These are phyloP conservation scores for Penicillium subrubescens DNA, from an alignment of 495 filamentous ascomycete species.

Conservation along the genomic window DNA sequence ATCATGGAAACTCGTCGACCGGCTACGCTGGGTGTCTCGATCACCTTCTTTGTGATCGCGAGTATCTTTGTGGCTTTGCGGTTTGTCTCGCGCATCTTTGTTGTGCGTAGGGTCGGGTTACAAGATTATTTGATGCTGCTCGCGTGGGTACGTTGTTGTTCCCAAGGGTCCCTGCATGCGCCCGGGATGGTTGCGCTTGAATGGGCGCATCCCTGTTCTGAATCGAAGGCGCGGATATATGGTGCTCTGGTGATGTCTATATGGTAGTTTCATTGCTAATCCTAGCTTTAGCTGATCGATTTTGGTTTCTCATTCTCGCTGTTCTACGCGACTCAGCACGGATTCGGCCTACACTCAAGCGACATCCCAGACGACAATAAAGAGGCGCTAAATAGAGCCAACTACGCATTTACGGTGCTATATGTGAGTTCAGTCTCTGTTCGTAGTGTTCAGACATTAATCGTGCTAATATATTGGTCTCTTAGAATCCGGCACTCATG, in stretches of 20 bases:
- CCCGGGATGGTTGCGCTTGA: slow-evolving; percentile 4
- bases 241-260: not conserved
- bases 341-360: slow-evolving; percentile 74
- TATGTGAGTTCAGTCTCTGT: slow-evolving; percentile 60
- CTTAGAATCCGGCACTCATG: slow-evolving; percentile 80
- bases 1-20: slow-evolving; percentile 60
- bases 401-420: slow-evolving; percentile 82
- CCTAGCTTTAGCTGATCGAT: slow-evolving; percentile 57
- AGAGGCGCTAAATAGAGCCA: slow-evolving; percentile 59
- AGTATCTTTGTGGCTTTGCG: slow-evolving; percentile 72
- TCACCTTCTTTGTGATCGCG: slow-evolving; percentile 65
- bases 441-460: not conserved
- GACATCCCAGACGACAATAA: slow-evolving; percentile 56
- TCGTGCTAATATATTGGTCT: slow-evolving; percentile 5
- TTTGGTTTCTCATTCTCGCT: slow-evolving; percentile 77
- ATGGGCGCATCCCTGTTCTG: not conserved
- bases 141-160: slow-evolving; percentile 66
- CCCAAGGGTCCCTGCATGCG: slow-evolving; percentile 21
- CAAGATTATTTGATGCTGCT: slow-evolving; percentile 86
- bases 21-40: slow-evolving; percentile 73
- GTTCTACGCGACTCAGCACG: slow-evolving; percentile 68
- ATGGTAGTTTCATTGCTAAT: not conserved
- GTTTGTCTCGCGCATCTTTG: slow-evolving; percentile 68
- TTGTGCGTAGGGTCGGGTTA: slow-evolving; percentile 66
- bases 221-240: not conserved